Base-by-base conservation (phyloP, 2,329 filamentous ascomycete genomes). In the Blastomyces percursus region DNA sequence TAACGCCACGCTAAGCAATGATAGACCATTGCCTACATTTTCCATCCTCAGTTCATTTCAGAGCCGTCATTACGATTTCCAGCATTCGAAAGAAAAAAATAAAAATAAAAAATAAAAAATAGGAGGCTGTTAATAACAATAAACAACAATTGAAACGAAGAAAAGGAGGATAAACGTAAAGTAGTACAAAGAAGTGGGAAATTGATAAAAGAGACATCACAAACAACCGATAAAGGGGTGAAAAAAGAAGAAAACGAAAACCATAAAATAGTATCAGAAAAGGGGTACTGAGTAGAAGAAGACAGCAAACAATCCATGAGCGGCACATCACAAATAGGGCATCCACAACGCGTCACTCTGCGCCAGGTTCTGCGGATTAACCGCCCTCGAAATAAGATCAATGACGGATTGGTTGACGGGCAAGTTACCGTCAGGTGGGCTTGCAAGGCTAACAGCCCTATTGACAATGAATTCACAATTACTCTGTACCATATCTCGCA, bases 381-480 rank as follows among this genome's bases (percentile, higher is more conserved):
- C 92, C 1, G 93, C 91, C 78, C 88, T 88, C n/a, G 89, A 89
- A 65, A 99, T 89, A 65, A 95, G 78, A 76, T 99, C 94, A 71
- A 99, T 93, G 38, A 96, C 91, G 50, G 93, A 97, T 81, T 99
- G 94, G 75, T 96, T 96, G 30, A 93, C 93, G 7, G 94, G 94
- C 68, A 99, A 77, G 71, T 91, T 93, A 69, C 66, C 89, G 40
- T 85, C 84, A 0, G 89, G 89, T 46, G 84, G 79, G 69, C 91
- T 89, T 1, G 93, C 93, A 62, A 99, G 80, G 71, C 87, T 91
- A 66, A 91, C 83, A 3, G 93, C 93, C 65, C 91, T 85, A 80
- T 96, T 96, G 60, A 96, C 91, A 64, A 99, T 91, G 68, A 91
- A 83, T 64, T 96, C 91, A 68, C 88, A 91, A 75, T 99, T 99